Base-by-base conservation (phyloP, 345 rosid species). In the Draba incana region DNA sequence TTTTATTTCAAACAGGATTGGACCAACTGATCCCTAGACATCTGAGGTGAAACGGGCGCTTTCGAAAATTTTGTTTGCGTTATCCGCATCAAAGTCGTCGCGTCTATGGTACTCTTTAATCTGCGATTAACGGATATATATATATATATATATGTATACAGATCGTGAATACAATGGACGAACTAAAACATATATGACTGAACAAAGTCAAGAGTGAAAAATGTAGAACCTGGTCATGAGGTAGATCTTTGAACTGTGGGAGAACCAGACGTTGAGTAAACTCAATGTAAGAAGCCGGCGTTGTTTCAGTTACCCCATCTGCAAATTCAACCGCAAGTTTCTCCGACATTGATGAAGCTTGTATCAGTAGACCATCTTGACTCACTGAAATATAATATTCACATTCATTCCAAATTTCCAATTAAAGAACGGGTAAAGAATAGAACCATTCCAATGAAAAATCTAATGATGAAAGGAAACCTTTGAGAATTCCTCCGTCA, bases 201-300 rank as follows among this genome's bases (percentile, higher is more conserved):
- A 8, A 35, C 8, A 33, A 2, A 33, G 37, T 33, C 2, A 33
- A 20, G 20, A 20, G 20, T 20, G 20, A 20, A 30, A 35, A 12
- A 13, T 35, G 39, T 35, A 47, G 15, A 39, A 89, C 98, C 98
- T 92, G 84, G 43, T 75, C 62, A 16, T 61, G 64, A 0, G 88
- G 87, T 30, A 92, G 62, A 78, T 76, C 75, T 58, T 78, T 73
- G 66, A 78, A 85, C 67, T 86, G 78, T 24, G 97, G 97, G 70
- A 92, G 75, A 66, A 86, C 76, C 37, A 86, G 90, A 77, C 98
- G 92, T 83, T 92, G 86, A 6, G 89, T 88, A 13, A 92, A 90
- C 84, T 92, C 97, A 20, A 92, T 90, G 83, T 88, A 92, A 15
- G 98, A 92, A 78, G 92, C 84, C 25, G 93, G 89, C 45, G 85